Conservation (phyloP, 805 yeast genomes). For the Spathaspora hagerdaliae region DNA sequence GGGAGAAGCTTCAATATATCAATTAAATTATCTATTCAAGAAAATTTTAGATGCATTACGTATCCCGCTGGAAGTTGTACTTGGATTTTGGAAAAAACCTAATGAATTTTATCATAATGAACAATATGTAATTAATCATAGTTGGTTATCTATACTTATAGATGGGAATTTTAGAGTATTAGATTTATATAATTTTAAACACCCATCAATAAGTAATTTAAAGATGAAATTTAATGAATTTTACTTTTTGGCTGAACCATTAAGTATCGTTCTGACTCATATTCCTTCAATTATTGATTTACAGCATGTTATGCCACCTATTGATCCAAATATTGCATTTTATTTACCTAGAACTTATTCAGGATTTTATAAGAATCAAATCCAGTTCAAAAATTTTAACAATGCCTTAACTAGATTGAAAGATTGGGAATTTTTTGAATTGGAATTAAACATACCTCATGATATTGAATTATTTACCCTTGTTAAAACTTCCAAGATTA, state of each 20-base stretch:
- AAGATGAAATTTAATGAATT: slow-evolving; percentile 42
- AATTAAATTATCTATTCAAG: slow-evolving; percentile 72
- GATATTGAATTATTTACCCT: slow-evolving; percentile 65
- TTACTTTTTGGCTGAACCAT: slow-evolving; percentile 78
- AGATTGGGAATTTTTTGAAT: slow-evolving; percentile 76
- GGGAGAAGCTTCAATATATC: slow-evolving; percentile 61
- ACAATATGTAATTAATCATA: slow-evolving; percentile 65
- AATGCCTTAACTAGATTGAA: slow-evolving; percentile 69
- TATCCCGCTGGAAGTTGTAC: slow-evolving; percentile 69
- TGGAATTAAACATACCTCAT: slow-evolving; percentile 67
- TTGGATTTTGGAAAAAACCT: slow-evolving; percentile 83
- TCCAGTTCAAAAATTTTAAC: slow-evolving; percentile 63
- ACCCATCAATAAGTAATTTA: slow-evolving; percentile 29
- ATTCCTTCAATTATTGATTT: slow-evolving; percentile 74
- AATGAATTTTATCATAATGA: slow-evolving; percentile 51
- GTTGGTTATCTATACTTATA: slow-evolving; percentile 79
- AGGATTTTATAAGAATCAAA: slow-evolving; percentile 58
- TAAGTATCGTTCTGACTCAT: slow-evolving; percentile 75
- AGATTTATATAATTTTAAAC: slow-evolving; percentile 49
- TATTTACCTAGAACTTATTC: slow-evolving; percentile 87
- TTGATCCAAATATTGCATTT: slow-evolving; percentile 72
- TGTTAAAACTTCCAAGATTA: slow-evolving; percentile 48
- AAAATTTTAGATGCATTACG: slow-evolving; percentile 67
- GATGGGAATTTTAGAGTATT: slow-evolving; percentile 77
- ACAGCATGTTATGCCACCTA: slow-evolving; percentile 84